Evolutionary conservation across 176 grass and related monocot species (phyloP).

Genomic region (Bromus sterilis): DNA sequence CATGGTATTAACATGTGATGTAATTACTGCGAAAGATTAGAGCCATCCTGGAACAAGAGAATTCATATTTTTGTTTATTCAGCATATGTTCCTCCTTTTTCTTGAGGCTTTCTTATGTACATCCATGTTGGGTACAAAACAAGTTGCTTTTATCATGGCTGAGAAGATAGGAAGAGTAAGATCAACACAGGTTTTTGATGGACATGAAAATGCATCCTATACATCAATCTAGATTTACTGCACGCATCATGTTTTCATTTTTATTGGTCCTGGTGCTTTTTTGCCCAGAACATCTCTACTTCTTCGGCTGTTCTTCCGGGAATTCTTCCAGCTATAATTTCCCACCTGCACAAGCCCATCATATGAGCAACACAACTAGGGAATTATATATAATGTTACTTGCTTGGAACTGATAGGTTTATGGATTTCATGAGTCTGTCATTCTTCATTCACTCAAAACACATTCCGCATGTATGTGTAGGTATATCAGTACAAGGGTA

Average conservation of each 20-base stretch:
- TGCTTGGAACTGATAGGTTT: background rate
- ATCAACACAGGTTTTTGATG: background rate
- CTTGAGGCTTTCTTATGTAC: background rate
- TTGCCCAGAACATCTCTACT: constrained; percentile 55
- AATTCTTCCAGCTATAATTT: constrained; percentile 58
- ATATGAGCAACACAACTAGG: constrained; percentile 4
- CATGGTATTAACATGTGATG: background rate
- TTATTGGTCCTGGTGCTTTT: constrained; percentile 28
- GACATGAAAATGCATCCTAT: background rate
- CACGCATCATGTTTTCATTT: background rate
- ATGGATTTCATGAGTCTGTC: background rate
- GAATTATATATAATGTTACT: constrained; percentile 6
- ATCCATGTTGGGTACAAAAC: background rate
- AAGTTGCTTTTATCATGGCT: background rate
- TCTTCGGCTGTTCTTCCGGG: constrained; percentile 57
- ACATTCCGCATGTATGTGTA: background rate
- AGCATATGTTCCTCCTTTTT: background rate
- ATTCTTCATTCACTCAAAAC: background rate
- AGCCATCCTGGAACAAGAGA: background rate
- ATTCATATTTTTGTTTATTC: background rate
- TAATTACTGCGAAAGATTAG: background rate
- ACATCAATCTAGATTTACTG: background rate
- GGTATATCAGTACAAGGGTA: background rate
- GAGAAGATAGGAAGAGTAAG: background rate
- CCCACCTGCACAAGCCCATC: constrained; percentile 49